Conservation (phyloP, 306 rosid species). For the Lathyrus aphaca region DNA sequence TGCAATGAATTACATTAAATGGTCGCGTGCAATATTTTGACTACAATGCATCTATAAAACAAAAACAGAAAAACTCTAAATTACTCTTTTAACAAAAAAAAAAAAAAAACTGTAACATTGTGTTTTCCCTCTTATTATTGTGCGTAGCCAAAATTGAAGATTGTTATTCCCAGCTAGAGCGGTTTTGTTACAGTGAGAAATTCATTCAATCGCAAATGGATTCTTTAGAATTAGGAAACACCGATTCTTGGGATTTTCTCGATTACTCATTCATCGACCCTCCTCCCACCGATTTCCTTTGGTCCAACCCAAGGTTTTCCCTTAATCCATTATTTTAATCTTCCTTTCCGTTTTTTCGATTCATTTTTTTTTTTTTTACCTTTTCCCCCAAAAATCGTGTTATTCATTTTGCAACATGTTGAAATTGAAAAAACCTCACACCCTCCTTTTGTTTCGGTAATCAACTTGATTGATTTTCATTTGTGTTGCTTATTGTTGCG, state of each 20-base stretch:
- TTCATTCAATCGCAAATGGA: constrained; percentile 50
- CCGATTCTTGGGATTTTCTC: constrained; percentile 59
- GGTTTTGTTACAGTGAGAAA: constrained; percentile 17
- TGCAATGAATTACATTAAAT: too few relatives aligned
- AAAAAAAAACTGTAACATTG: too few relatives aligned
- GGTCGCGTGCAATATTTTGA: too few relatives aligned
- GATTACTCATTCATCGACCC: constrained; percentile 60
- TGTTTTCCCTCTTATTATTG: too few relatives aligned
- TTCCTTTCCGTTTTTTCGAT: background rate
- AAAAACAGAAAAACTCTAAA: too few relatives aligned
- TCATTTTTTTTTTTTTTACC: background rate
- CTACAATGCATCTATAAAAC: too few relatives aligned
- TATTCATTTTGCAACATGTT: background rate
- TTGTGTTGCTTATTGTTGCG: background rate
- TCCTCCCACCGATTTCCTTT: constrained; percentile 58
- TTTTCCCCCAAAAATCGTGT: background rate
- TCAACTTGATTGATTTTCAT: constrained; percentile 22
- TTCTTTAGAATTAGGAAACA: constrained; percentile 45
- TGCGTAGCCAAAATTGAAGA: background rate
- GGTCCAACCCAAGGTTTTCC: constrained; percentile 52
- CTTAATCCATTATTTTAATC: background rate
- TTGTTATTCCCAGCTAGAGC: background rate
- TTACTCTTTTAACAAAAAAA: too few relatives aligned
- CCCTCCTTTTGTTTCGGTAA: constrained; percentile 8
- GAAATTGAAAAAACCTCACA: background rate